Base-by-base conservation (phyloP, 805 yeast species). In the Jamesozyma hellenica region DNA sequence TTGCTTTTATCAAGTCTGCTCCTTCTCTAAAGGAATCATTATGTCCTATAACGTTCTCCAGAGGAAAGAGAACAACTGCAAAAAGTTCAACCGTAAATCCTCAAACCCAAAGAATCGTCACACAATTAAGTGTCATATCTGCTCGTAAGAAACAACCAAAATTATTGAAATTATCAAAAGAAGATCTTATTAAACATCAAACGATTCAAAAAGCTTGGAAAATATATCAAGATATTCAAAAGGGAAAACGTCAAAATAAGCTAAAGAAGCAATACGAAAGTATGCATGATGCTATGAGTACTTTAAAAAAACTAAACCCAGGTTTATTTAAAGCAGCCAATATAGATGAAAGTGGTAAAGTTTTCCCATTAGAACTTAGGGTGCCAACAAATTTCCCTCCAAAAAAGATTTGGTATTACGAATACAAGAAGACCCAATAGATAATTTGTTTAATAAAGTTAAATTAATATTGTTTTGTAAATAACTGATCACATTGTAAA, bases 351-450 rank as follows among this genome's bases (percentile, higher is more conserved):
- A 60, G 60, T 33, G 69, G 68, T 38, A 72, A 74, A 49, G 67
- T 86, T 52, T 87, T 84, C 60, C 90, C 95, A 4, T 64, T 83
- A 51, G 96, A 90, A 54, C 58, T 85, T 59, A 76, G 92, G 55
- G 77, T 84, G 9, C 98, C 98, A 16, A 82, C 94, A 1, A 90
- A 87, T 41, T 84, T 68, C 45, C 98, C 98, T 12, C 82, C 96
- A 15, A 76, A 74, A 52, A 71, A 45, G 17, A 21, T 40, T 17
- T 42, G 45, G 45, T 39, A 38, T 19, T 35, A 42, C 18, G 41
- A 44, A n/a, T 42, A 42, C 25, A 41, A 35, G 16, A 34, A 37
- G 23, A 28, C 36, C 8, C 23, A 21, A 21, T 21, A 21, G 8
- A 21, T 21, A 21, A 8, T 21, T 21, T 21, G 23, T 21, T 6